Base-by-base conservation (phyloP, 2,329 filamentous ascomycete genomes). In the Cyanodermella asteris region DNA sequence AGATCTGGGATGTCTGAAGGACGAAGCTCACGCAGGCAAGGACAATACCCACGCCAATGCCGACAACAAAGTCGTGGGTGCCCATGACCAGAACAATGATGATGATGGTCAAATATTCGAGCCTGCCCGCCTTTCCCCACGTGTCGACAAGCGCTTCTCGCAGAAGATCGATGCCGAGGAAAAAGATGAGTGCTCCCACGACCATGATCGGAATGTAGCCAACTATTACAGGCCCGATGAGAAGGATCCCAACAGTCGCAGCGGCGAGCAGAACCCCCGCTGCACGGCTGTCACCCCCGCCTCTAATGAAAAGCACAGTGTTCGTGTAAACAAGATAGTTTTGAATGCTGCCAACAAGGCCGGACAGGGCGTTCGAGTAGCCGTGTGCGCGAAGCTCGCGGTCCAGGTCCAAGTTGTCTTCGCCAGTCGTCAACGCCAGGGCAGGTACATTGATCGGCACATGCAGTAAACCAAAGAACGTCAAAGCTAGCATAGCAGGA, bases 261-360 rank as follows among this genome's bases (percentile, higher is more conserved):
- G 61, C 51, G 1, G 87, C 87, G 25, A 97, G 61, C 55, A 93
- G 64, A 14, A 82, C 61, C 3, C 87, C 87, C 6, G 82, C 87
- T 22, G 91, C 53, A 24, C 87, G 71, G 38, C 69, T 82, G 42
- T 90, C 69, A 12, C 84, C 87, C 10, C 87, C 87, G 23, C 81
- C 91, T 14, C 76, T 69, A 44, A 94, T 91, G 48, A 97, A 94
- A 28, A 97, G 69, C n/a, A 91, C 65, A 34, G 81, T 93, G 44
- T 97, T 97, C 30, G 84, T 84, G 41, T 94, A 97, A 1, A 97
- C 87, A 2, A 97, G 63, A 42, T 97, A 97, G 46, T 97, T 97
- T 49, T 90, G 63, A 30, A 97, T 90, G 42, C 82, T 93, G 8
- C 87, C 87, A 8, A 67, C 57, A 33, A 72, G 65, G 3, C 87